Evolutionary conservation across 768 basidiomycete genomes (phyloP).

Genomic region (Mycena latifolia): DNA sequence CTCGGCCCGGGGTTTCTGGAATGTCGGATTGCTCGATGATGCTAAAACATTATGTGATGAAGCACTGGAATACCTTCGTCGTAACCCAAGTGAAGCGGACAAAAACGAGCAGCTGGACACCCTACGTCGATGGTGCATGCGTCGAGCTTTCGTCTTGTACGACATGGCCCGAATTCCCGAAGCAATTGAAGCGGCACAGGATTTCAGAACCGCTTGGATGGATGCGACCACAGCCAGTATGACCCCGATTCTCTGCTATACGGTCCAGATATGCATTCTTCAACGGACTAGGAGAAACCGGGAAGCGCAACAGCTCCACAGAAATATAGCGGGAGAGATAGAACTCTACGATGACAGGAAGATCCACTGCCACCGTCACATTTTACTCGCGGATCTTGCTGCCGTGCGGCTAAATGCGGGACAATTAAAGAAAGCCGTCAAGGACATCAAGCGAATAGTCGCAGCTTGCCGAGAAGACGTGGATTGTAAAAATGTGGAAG

Average conservation of each 20-base stretch:
- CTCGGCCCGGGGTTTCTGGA: background rate
- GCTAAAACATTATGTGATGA: background rate
- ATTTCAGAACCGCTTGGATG: background rate
- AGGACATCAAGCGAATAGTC: background rate
- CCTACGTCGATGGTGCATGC: background rate
- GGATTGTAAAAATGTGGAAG: too few species aligned
- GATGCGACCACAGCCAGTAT: too few species aligned
- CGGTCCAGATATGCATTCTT: background rate
- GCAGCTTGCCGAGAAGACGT: background rate
- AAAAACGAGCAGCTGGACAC: too few species aligned
- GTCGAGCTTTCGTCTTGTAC: background rate
- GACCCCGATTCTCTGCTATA: background rate
- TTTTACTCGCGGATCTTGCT: constrained; percentile 5
- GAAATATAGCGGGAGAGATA: background rate
- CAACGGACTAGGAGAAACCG: background rate
- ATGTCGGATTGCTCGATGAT: background rate
- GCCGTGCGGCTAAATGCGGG: background rate
- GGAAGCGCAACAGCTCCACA: background rate
- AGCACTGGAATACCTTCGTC: background rate
- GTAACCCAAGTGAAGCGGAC: too few species aligned
- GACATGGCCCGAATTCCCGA: background rate
- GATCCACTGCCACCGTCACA: background rate
- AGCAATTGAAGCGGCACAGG: background rate
- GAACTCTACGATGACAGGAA: too few species aligned
- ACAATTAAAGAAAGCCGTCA: background rate